Evolutionary conservation across 2,329 filamentous ascomycete genomes (phyloP), one percentile per base, ranked within the genome.

Genomic region (Fusarium chlamydosporum): DNA sequence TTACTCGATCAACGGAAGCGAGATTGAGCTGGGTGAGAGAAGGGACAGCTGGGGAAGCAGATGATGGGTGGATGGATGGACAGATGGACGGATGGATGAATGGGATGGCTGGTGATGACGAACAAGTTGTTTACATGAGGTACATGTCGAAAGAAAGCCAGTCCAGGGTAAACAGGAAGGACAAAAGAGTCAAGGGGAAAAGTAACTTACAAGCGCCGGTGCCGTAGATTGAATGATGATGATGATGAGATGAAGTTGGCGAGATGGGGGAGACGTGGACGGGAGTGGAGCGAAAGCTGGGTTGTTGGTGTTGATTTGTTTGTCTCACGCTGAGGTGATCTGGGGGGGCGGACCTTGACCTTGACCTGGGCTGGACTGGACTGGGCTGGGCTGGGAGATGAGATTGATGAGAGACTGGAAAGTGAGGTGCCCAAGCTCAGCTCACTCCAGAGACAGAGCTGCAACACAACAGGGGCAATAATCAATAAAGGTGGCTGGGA

Each of bases 1-100:
- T 79, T 79, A 80, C 76, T 72, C 75, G 68, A 45, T 23, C 50
- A 48, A 57, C 38, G 37, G 43, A 47, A 56, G 38, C 60, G 51
- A 62, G 38, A 45, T 43, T 51, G 43, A 38, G 42, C 41, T 51
- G 43, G 33, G 42, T 31, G 41, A 43, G 41, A 15, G n/a, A 50
- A 23, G 37, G 35, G 46, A 55, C 31, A 33, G 47, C 11, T 48
- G 59, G 27, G 27, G 23, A n/a, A 42, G 56, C 60, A 45, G 56
- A 50, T 57, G 70, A 65, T 60, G 48, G 35, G 48, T 47, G 57
- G 56, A 23, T 50, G 34, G 34, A 35, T 20, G 4, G 27, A 31
- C 23, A 23, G 70, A 65, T 60, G 48, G 35, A 52, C 45, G 57
- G 56, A 41, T 37, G 38, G 38, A 41, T 41, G 38, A 23, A 35